Percentiles rank a stretch among this genome's conserved stretches.
phyloP scores from a whole-genome alignment of 805 yeast genomes.

The Saccharomycopsis lassenensis region DNA sequence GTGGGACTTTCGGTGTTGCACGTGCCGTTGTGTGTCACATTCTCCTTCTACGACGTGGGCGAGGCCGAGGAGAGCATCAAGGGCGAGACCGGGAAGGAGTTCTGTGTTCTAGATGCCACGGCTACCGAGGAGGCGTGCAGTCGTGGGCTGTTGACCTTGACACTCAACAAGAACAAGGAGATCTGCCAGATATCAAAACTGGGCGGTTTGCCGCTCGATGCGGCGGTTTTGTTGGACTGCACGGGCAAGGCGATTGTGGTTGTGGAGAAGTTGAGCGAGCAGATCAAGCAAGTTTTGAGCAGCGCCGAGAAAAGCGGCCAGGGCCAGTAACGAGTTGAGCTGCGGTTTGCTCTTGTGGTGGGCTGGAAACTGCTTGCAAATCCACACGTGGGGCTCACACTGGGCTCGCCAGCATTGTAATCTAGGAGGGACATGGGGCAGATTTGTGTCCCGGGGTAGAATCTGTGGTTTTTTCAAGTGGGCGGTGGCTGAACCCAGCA shows the following conservation, averaged over 20 bases:
- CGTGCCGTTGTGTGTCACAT: conserved; percentile 81
- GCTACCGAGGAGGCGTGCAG: conserved; percentile 65
- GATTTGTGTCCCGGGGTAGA: too few relatives aligned
- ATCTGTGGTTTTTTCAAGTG: too few relatives aligned
- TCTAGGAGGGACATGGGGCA: too few relatives aligned
- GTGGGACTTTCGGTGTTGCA: conserved; percentile 78
- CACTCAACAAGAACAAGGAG: conserved; percentile 83
- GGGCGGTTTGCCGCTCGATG: conserved; percentile 82
- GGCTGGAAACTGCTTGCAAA: too few relatives aligned
- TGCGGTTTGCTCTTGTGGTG: too few relatives aligned
- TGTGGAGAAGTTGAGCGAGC: conserved; percentile 54
- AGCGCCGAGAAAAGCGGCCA: too few relatives aligned
- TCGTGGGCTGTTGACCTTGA: conserved; percentile 72
- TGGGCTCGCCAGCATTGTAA: too few relatives aligned
- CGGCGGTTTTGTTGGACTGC: conserved; percentile 55
- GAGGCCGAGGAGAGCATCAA: conserved; percentile 59
- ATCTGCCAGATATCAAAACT: conserved; percentile 82
- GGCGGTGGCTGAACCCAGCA: too few relatives aligned
- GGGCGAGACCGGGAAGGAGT: conserved; percentile 47
- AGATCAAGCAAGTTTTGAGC: conserved; percentile 38
- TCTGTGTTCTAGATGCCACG: conserved; percentile 65
- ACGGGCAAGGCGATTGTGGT: conserved; percentile 52
- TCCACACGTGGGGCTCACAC: too few relatives aligned
- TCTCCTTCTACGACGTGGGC: conserved; percentile 68
- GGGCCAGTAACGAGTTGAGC: too few relatives aligned